A percentile compares a stretch with the other conserved stretches of the same genome.
Evolutionary conservation across 2,329 filamentous ascomycete genomes (phyloP).

Genomic region (Colletotrichum trifolii): DNA sequence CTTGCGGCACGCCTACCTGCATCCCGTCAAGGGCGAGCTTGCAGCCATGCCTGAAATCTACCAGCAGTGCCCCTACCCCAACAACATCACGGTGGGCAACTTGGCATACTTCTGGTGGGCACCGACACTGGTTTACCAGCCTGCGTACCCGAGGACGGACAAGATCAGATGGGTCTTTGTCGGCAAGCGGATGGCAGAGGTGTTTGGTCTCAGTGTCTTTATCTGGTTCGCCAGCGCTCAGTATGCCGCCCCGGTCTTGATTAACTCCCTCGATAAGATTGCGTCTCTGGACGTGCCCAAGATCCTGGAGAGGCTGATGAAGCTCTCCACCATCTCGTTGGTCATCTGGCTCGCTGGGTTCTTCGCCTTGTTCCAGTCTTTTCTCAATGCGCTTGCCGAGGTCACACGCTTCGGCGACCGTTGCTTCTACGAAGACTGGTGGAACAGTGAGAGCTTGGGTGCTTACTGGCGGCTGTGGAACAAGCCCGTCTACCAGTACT

Average conservation of each 20-base stretch:
- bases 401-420: conserved; percentile 90
- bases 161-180: conserved; percentile 90
- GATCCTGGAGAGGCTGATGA: conserved; percentile 90
- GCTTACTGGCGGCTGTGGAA: conserved; percentile 98
- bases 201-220: conserved; percentile 81
- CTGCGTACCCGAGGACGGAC: conserved; percentile 88
- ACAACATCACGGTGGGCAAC: conserved; percentile 89
- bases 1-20: conserved; percentile 88
- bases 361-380: conserved; percentile 94
- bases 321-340: conserved; percentile 93
- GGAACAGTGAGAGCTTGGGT: conserved; percentile 89
- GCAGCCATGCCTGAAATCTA: conserved; percentile 85
- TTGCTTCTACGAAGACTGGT: conserved; percentile 98
- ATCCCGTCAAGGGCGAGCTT: conserved; percentile 75
- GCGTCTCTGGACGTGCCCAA: conserved; percentile 81
- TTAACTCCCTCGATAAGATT: conserved; percentile 91
- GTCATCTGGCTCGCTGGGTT: conserved; percentile 98
- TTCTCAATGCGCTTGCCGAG: conserved; percentile 91
- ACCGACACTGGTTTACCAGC: conserved; percentile 95
- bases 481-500: conserved; percentile 96
- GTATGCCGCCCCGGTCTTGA: conserved; percentile 89
- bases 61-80: conserved; percentile 83
- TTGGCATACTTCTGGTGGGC: conserved; percentile 98
- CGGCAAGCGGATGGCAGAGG: conserved; percentile 81
- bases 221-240: conserved; percentile 97